phyloP scores from a whole-genome alignment of 1,284 basidiomycete species.

The Golubevia pallescens region DNA sequence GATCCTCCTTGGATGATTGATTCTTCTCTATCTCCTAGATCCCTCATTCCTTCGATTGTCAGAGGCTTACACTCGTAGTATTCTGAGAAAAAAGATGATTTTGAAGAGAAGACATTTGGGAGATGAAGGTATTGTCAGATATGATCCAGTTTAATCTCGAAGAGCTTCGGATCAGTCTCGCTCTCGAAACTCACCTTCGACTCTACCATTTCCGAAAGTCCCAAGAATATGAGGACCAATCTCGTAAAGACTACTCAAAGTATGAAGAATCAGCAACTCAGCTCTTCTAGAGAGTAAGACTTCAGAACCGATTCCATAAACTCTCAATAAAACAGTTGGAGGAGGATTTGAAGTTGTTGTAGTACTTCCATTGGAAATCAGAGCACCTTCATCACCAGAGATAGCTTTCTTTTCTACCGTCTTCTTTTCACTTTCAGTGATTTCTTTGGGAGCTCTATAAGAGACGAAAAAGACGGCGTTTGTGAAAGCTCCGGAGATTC shows the following conservation, averaged over 20 bases:
- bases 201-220: slow-evolving; percentile 60
- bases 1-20: slow-evolving; percentile 28
- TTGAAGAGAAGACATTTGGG: background rate
- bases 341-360: too few relatives aligned
- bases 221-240: slow-evolving; percentile 62
- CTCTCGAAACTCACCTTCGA: slow-evolving; percentile 29
- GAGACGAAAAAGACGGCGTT: slow-evolving; percentile 62
- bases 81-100: slow-evolving; percentile 14
- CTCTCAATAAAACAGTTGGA: slow-evolving; percentile 52
- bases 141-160: too few relatives aligned
- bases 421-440: background rate
- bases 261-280: slow-evolving; percentile 60
- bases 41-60: slow-evolving; percentile 47
- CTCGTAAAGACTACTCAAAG: slow-evolving; percentile 57
- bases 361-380: background rate
- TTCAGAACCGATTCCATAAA: slow-evolving; percentile 55
- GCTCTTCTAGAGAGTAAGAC: slow-evolving; percentile 50
- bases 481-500: slow-evolving; percentile 53
- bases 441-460: slow-evolving; percentile 19
- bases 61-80: slow-evolving; percentile 58
- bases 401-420: background rate
- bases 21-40: slow-evolving; percentile 38
- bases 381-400: background rate
- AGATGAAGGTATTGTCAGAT: too few relatives aligned
- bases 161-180: background rate